Evolutionary conservation across 371 early-diverging fungal species (phyloP).

Genomic region (Mucor mucedo): DNA sequence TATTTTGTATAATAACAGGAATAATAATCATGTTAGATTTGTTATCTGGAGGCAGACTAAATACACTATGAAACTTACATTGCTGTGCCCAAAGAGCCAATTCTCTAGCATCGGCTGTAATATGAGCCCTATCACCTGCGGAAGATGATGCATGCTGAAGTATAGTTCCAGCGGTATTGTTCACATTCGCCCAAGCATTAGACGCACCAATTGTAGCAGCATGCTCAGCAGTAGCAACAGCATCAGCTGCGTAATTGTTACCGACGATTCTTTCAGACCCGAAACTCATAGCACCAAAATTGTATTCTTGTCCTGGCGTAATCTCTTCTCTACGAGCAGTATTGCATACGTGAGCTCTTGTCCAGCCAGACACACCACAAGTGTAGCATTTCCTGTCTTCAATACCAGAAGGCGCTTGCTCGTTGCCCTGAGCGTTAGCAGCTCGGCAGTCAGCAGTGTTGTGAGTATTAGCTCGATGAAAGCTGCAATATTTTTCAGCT

Average conservation of each 20-base stretch:
- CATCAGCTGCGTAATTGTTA: no score
- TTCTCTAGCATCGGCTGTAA: not conserved
- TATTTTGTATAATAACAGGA: slow-evolving; percentile 11
- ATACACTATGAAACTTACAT: slow-evolving; percentile 13
- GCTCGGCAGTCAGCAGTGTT: not conserved
- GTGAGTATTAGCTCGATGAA: not conserved
- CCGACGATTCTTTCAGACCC: no score
- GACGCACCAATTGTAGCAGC: no score
- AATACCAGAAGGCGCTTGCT: not conserved
- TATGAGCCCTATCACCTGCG: slow-evolving; percentile 1
- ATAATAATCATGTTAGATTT: not conserved
- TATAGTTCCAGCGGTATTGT: no score
- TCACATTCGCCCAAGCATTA: no score
- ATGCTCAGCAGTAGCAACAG: no score
- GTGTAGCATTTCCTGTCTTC: not conserved
- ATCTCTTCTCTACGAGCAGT: not conserved
- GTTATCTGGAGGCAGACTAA: not conserved
- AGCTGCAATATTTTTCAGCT: not conserved
- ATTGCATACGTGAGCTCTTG: not conserved
- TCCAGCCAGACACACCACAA: slow-evolving; percentile 5
- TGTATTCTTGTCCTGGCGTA: no score
- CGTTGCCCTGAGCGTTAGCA: not conserved
- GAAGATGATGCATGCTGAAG: not conserved
- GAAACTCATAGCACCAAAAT: not conserved
- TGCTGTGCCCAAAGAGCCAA: not conserved